Percentiles rank a stretch among this genome's conserved stretches.
Evolutionary conservation across 2,329 filamentous ascomycete genomes (phyloP).

Genomic region (Beauveria bassiana): DNA sequence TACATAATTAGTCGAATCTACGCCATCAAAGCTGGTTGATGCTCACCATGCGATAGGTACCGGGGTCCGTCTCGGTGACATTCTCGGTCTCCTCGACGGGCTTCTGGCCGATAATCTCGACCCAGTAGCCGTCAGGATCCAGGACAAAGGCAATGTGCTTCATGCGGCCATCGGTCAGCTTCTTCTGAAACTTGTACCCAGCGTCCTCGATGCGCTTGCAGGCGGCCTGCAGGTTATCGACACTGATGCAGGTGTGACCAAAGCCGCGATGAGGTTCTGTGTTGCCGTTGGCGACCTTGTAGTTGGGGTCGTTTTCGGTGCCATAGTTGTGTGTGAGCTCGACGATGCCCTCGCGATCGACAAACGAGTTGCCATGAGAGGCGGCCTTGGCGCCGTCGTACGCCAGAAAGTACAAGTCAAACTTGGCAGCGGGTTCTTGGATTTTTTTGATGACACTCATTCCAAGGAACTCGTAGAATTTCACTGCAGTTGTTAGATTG

Average conservation of each 20-base stretch:
- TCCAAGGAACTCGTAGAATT: conserved; percentile 91
- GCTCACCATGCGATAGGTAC: conserved; percentile 62
- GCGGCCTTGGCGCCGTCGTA: conserved; percentile 71
- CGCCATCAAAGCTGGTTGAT: neutral
- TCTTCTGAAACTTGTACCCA: conserved; percentile 93
- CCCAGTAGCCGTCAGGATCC: conserved; percentile 83
- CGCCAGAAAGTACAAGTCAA: conserved; percentile 91
- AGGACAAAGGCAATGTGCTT: conserved; percentile 81
- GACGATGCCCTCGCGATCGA: conserved; percentile 82
- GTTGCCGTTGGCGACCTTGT: conserved; percentile 82
- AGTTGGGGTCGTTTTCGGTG: conserved; percentile 76
- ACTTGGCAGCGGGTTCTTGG: conserved; percentile 78
- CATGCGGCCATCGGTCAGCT: conserved; percentile 81
- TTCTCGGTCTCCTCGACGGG: conserved; percentile 63
- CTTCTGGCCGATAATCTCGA: conserved; percentile 73
- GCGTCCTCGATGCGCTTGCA: conserved; percentile 85
- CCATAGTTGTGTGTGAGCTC: conserved; percentile 83
- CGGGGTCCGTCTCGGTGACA: conserved; percentile 62
- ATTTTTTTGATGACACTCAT: conserved; percentile 78
- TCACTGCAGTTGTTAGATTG: conserved; percentile 42
- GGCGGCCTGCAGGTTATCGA: conserved; percentile 79
- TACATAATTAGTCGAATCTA: neutral
- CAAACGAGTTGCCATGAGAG: conserved; percentile 63
- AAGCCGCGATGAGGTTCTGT: conserved; percentile 77
- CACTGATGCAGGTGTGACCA: conserved; percentile 77